Conservation (phyloP, 139 green algal genomes). For the Chlamydomonas schloesseri region DNA sequence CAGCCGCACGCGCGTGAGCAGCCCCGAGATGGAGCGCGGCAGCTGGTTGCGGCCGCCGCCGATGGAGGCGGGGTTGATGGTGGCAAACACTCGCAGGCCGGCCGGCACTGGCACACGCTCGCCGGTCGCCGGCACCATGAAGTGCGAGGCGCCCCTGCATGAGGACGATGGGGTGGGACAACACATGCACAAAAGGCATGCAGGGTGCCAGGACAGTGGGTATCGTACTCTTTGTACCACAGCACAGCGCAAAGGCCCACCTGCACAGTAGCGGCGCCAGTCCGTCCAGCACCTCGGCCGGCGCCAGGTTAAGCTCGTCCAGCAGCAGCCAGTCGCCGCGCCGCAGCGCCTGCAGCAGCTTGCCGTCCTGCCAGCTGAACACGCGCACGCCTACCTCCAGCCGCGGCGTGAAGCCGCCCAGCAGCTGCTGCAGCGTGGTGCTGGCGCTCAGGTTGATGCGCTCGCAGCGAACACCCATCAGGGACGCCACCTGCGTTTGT, state of each 20-base stretch:
- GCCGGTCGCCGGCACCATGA: conserved; percentile 57
- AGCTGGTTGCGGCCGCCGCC: conserved; percentile 54
- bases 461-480: conserved; percentile 37
- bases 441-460: conserved; percentile 53
- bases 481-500: conserved; percentile 36
- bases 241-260: not conserved
- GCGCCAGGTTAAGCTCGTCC: conserved; percentile 92
- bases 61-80: conserved; percentile 92
- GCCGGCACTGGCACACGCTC: conserved; percentile 75
- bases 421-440: conserved; percentile 51
- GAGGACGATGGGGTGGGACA: no score
- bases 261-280: conserved; percentile 56
- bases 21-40: conserved; percentile 38
- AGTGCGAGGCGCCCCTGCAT: conserved; percentile 29
- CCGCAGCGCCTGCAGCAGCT: no score
- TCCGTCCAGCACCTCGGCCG: conserved; percentile 67
- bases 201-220: not conserved
- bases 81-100: conserved; percentile 86
- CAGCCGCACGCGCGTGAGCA: conserved; percentile 48
- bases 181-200: not conserved
- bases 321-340: conserved; percentile 92
- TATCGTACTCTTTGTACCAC: not conserved
- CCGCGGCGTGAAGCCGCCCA: conserved; percentile 48
- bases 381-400: conserved; percentile 38
- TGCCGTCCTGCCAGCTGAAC: conserved; percentile 87